Base-by-base conservation (phyloP, 306 rosid genomes). In the Vigna trinervia region DNA sequence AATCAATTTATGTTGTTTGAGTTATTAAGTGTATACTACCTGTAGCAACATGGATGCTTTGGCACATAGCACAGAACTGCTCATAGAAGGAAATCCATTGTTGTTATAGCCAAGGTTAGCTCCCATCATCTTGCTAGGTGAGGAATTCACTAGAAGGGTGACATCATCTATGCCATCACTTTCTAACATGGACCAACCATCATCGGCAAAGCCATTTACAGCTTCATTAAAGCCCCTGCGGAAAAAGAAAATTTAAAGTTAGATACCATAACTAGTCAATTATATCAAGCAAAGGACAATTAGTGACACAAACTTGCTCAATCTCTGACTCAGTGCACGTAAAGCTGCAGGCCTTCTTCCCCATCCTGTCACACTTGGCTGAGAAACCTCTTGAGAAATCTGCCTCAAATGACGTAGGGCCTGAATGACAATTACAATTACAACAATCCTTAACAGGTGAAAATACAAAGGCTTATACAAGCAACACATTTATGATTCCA, bases 171-270 rank as follows among this genome's bases (percentile, higher is more conserved):
- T 81, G 83, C 97, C 99, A 74, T 95, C 99, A 80, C 92, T 90
- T 76, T 95, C 97, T 83, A 95, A 82, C 89, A 95, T 80, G 48
- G 97, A 92, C 99, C 99, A 95, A 11, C 97, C 99, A 75, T 95
- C 97, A 72, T 90, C 97, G 22, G 91, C 79, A 83, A 95, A 91
- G 23, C 99, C 99, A 74, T 92, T 95, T 6, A 95, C 90, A 67
- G 99, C 98, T 91, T 95, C 99, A 59, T 95, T 95, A 83, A 95
- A 95, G 50, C 99, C 99, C 91, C 99, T 95, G 84, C 67, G 84
- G 52, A 77, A 36, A 80, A 75, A 38, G 0, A 1, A 53, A 72
- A 9, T 71, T 65, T 1, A 50, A 64, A 68, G 38, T 82, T 52
- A 58, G 56, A 45, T 38, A 57, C 50, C 8, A 19, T 34, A 5